Base-by-base conservation (phyloP, 1,284 basidiomycete genomes). In the Megacollybia platyphylla region DNA sequence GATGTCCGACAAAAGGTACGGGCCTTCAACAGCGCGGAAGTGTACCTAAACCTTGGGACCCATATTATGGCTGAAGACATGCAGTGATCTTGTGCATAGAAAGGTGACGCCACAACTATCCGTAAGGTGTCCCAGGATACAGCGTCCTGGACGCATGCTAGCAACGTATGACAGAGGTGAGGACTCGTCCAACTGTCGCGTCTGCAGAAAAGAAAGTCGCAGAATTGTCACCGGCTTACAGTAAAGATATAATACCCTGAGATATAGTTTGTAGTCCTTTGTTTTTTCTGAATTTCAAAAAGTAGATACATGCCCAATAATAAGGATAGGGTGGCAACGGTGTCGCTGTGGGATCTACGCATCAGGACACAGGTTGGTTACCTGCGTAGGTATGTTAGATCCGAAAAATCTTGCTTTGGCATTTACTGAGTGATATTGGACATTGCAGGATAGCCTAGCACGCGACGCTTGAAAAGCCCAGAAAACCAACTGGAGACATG, bases 41-140 rank as follows among this genome's bases (percentile, higher is more conserved):
- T 64, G n/a, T 29, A 41, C 8, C 5, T 13, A 9, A 41, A 17
- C 13, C 13, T 41, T 20, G 27, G 44, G 44, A n/a, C 41, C 40
- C 4, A 45, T 38, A 4, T 28, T n/a, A 4, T 45, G 39, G 6
- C 44, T 40, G 18, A 20, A 4, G 15, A 45, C 48, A 43, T 64
- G 61, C 66, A 0, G 52, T 49, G 20, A 71, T 61, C 35, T 56
- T 47, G 42, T 67, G 67, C 8, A 53, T 47, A 3, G 65, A 59
- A n/a, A 70, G 55, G 58, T 2, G 64, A 66, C 32, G 67, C 68
- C 18, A 72, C 56, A 10, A 63, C 54, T 38, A 73, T 65, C 65
- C 67, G 74, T 13, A 74, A 47, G 11, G 64, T 60, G 48, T 71
- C 68, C 44, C 65, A 62, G 42, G 64, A 73, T 56, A 55, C 62